Percentiles rank a stretch among this genome's conserved stretches.
These are phyloP conservation scores for Saccharomyces hybrid DNA, from an alignment of 1,139 yeast species.

Conservation along the genomic window DNA sequence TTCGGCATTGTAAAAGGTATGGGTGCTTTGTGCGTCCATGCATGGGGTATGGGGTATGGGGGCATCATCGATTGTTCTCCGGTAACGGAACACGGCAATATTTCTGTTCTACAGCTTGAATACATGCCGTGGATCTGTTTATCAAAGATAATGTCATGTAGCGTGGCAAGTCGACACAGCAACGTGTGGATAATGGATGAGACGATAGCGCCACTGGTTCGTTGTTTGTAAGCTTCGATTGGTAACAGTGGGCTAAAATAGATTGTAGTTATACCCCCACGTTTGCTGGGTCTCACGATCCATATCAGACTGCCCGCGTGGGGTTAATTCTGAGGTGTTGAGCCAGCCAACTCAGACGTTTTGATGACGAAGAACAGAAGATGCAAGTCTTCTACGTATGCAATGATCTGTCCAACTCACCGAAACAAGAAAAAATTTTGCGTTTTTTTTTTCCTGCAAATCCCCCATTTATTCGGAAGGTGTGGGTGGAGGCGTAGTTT, in stretches of 20 bases:
- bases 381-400: not conserved
- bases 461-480: not conserved
- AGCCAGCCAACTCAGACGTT: not conserved
- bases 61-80: not conserved
- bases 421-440: not conserved
- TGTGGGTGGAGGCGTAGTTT: conserved; percentile 1
- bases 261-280: not conserved
- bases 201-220: not conserved
- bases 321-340: not conserved
- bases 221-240: not conserved
- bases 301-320: not conserved
- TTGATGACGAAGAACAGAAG: not conserved
- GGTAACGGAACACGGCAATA: not conserved
- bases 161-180: not conserved
- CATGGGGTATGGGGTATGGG: not conserved
- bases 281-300: not conserved
- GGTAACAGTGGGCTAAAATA: not conserved
- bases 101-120: no score
- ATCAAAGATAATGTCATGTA: not conserved
- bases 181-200: not conserved
- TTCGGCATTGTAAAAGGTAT: not conserved
- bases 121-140: not conserved
- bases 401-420: not conserved
- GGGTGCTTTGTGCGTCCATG: not conserved
- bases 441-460: not conserved